Base-by-base conservation (phyloP, 768 basidiomycete species). In the Crassisporium funariophilum region DNA sequence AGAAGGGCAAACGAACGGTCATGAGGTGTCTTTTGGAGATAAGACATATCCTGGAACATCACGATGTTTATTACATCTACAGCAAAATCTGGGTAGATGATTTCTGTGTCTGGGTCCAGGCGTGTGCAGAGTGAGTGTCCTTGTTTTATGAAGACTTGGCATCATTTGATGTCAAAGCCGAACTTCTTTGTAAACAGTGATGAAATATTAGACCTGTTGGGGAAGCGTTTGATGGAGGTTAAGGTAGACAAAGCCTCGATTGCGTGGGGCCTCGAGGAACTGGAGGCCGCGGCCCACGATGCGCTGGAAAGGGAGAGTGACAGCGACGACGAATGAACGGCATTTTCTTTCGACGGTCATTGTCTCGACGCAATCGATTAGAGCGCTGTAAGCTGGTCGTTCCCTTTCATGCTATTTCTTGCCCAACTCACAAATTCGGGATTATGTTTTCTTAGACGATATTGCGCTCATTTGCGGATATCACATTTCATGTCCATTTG, bases 21-120 rank as follows among this genome's bases (percentile, higher is more conserved):
- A 63, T 81, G 44, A 79, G 87, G 55, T 84, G 77, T 57, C 72
- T 93, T 25, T 68, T 94, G 35, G 83, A 82, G 62, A 74, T 84
- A 71, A 91, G 86, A 66, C 63, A 73, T 31, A 82, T 90, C 38
- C 65, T 94, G 52, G 89, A 91, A 57, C 84, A 81, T 56, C 88
- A 91, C 53, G 89, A 90, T 52, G 84, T 88, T 8, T 94, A 93
- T 66, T 91, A 91, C 62, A 74, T 91, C n/a, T 93, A 91, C 63
- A 84, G 80, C 64, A 90, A 89, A 62, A 78, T 91, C 24, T 94
- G 91, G 91, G 55, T 91, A 35, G 85, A 91, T 52, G 91, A 92
- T 59, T 85, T 88, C 55, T 88, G 86, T 55, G 78, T 83, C n/a
- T 92, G 91, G 91, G 71, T 78, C 25, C 84, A 89, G 56, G 71